Evolutionary conservation across 768 basidiomycete genomes (phyloP).

Genomic region (Roridomyces roridus): DNA sequence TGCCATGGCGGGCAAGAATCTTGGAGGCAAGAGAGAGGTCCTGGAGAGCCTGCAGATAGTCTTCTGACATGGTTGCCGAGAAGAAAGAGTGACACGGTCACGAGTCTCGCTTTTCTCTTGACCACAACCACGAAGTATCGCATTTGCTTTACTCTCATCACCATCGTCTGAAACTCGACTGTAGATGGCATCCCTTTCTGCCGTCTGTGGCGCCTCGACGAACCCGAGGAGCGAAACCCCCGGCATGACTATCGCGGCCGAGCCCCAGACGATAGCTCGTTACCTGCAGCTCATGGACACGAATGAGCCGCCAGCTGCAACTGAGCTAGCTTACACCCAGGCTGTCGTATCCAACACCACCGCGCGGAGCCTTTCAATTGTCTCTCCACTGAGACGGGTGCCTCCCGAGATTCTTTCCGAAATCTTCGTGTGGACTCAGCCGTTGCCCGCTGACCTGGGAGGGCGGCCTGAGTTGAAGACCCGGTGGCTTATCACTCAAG

Average conservation of each 20-base stretch:
- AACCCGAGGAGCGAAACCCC: too few relatives aligned
- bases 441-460: neutral
- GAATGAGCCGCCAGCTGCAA: too few relatives aligned
- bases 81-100: too few relatives aligned
- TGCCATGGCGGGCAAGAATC: conserved; percentile 23
- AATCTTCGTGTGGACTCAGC: conserved; percentile 6
- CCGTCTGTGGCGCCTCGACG: too few relatives aligned
- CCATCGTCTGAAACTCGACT: too few relatives aligned
- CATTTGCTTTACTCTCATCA: too few relatives aligned
- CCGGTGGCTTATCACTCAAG: neutral
- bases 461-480: neutral
- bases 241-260: too few relatives aligned
- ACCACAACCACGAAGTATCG: too few relatives aligned
- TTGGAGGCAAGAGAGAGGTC: conserved; percentile 23
- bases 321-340: too few relatives aligned
- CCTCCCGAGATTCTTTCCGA: conserved; percentile 2
- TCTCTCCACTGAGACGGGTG: neutral
- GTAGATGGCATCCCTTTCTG: too few relatives aligned
- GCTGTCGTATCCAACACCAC: too few relatives aligned
- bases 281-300: neutral
- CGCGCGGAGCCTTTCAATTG: neutral
- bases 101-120: too few relatives aligned
- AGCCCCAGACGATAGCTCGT: neutral
- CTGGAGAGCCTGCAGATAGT: neutral
- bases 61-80: neutral